Percentiles rank a stretch among this genome's conserved stretches.
These are phyloP conservation scores for Spencermartinsiella ligniputridi DNA, from an alignment of 1,139 yeast genomes.

Conservation along the genomic window DNA sequence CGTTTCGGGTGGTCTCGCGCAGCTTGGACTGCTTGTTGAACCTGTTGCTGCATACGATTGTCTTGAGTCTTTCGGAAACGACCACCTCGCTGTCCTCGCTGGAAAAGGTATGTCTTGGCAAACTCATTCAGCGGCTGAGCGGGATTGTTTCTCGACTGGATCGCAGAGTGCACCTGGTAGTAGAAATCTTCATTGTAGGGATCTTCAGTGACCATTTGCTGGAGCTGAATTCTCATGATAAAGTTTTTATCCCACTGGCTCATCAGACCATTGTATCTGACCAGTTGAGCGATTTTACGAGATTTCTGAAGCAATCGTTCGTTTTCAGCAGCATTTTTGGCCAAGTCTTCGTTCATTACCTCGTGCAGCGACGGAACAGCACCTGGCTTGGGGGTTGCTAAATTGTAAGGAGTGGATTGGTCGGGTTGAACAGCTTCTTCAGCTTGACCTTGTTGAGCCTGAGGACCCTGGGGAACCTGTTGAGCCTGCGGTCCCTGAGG, in stretches of 20 bases:
- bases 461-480: too few species aligned
- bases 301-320: slow-evolving; percentile 59
- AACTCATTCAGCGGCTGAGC: slow-evolving; percentile 51
- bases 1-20: slow-evolving; percentile 86
- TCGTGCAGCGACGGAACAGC: slow-evolving; percentile 25
- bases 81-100: slow-evolving; percentile 85
- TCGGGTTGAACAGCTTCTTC: too few species aligned
- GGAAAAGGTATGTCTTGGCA: slow-evolving; percentile 93
- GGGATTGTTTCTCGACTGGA: slow-evolving; percentile 57
- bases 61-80: slow-evolving; percentile 80
- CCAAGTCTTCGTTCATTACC: slow-evolving; percentile 34
- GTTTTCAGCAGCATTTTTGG: slow-evolving; percentile 23
- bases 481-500: too few species aligned
- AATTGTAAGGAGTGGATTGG: slow-evolving; percentile 15
- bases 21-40: slow-evolving; percentile 91
- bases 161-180: slow-evolving; percentile 86
- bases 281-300: slow-evolving; percentile 59
- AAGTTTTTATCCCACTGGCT: slow-evolving; percentile 95
- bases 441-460: slow-evolving; percentile 27
- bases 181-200: slow-evolving; percentile 97
- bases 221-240: slow-evolving; percentile 87
- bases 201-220: slow-evolving; percentile 94
- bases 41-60: slow-evolving; percentile 98
- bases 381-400: slow-evolving; percentile 9
- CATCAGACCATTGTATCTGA: slow-evolving; percentile 89